Base-by-base conservation (phyloP, 148 eudicot species). In the Nepenthes gracilis region DNA sequence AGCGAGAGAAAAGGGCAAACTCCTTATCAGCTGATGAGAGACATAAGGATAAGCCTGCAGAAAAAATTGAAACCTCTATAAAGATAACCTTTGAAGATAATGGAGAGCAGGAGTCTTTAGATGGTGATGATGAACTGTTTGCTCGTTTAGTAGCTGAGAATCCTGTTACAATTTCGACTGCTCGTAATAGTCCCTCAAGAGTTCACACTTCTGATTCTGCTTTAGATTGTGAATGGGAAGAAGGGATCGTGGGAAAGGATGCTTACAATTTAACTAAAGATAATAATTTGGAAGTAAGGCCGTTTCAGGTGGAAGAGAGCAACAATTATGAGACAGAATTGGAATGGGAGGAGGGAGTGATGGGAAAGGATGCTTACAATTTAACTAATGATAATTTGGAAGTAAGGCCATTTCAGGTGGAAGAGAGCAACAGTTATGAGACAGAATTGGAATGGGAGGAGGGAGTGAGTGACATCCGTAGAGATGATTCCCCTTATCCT, bases 191-290 rank as follows among this genome's bases (percentile, higher is more conserved):
- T 50, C 54, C 51, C 50, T 60, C 70, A 33, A 64, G 56, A 59
- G 64, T 67, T 33, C 68, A 61, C 35, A 45, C 72, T 66, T 55
- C 11, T 62, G 64, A 62, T 64, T 72, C 85, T 53, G 72, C 61
- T 40, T 87, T 96, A 58, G 90, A 84, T 65, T 66, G 70, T 80
- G 90, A 88, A 65, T 83, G 90, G 97, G 93, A 88, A 68, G 93
- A 79, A 65, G 96, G 85, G 36, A 68, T 65, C 10, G 50, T 61
- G 72, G 75, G 65, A 63, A 74, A 64, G 45, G 75, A 49, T 54
- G 60, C 50, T 68, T 72, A 61, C 32, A 57, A 13, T 58, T 35
- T 54, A 23, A 47, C 43, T 45, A 66, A 43, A 61, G 70, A 63
- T 9, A 9, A 36, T 55, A 57, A 65, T 63, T 61, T 54, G 36